Percentiles rank a stretch among this genome's conserved stretches.
phyloP scores from a whole-genome alignment of 495 filamentous ascomycete species.

The Daldinia grandis region DNA sequence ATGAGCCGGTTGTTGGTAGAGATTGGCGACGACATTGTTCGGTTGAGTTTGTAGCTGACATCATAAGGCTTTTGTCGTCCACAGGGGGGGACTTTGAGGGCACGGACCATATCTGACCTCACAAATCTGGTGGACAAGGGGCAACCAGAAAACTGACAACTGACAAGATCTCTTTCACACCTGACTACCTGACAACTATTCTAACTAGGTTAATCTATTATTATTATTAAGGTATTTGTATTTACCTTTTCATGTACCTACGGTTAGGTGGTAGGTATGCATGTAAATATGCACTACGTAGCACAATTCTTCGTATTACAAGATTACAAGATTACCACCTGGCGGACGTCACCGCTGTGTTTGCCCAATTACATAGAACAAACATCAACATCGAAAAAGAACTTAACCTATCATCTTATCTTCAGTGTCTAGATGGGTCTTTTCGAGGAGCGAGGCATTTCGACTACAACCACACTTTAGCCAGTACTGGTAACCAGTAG shows the following conservation, averaged over 20 bases:
- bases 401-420: slow-evolving; percentile 13
- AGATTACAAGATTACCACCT: slow-evolving; percentile 1
- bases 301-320: not conserved
- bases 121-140: slow-evolving; percentile 4
- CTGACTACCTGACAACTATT: not conserved
- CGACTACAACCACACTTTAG: not conserved
- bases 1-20: not conserved
- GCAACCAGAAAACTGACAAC: not conserved
- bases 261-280: not conserved
- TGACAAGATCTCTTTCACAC: not conserved
- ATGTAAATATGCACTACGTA: not conserved
- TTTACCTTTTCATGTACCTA: not conserved
- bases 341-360: slow-evolving; percentile 12
- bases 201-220: too few species aligned
- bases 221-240: too few species aligned
- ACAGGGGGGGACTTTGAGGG: not conserved
- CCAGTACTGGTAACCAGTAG: slow-evolving; percentile 7
- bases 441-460: slow-evolving; percentile 1
- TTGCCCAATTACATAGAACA: not conserved
- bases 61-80: slow-evolving; percentile 23
- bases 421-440: slow-evolving; percentile 21
- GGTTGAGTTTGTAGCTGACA: slow-evolving; percentile 36
- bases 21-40: not conserved
- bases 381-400: slow-evolving; percentile 3
- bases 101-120: slow-evolving; percentile 39